These are phyloP conservation scores for Candida vartiovaarae DNA, from an alignment of 805 yeast species.

Conservation along the genomic window DNA sequence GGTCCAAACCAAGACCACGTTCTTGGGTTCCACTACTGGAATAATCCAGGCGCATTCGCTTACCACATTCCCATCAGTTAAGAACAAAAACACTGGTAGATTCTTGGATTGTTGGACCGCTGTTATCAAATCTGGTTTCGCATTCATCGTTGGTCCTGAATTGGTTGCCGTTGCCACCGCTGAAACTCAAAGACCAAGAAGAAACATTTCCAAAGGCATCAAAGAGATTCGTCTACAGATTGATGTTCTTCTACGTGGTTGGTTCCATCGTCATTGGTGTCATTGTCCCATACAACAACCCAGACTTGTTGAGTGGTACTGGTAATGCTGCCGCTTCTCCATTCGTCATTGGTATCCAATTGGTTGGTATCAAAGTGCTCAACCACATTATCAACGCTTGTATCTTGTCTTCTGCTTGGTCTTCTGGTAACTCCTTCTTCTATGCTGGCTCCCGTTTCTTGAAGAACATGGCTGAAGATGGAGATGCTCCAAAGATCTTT, in stretches of 20 bases:
- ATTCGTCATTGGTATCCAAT: slow-evolving; percentile 72
- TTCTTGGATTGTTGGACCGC: slow-evolving; percentile 60
- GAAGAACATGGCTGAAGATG: slow-evolving; percentile 64
- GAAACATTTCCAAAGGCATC: slow-evolving; percentile 59
- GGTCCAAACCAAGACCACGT: slow-evolving; percentile 47
- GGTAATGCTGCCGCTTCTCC: slow-evolving; percentile 70
- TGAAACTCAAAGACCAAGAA: slow-evolving; percentile 54
- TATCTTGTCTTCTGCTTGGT: slow-evolving; percentile 69
- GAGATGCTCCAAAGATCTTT: slow-evolving; percentile 70
- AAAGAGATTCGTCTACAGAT: slow-evolving; percentile 45
- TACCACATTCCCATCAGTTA: slow-evolving; percentile 38
- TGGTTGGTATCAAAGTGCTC: slow-evolving; percentile 56
- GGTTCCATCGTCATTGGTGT: slow-evolving; percentile 67
- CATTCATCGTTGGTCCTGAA: slow-evolving; percentile 60
- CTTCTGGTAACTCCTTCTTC: slow-evolving; percentile 77
- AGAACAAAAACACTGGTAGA: slow-evolving; percentile 38
- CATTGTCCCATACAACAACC: slow-evolving; percentile 55
- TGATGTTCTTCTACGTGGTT: slow-evolving; percentile 50
- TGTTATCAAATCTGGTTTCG: slow-evolving; percentile 57
- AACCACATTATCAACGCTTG: slow-evolving; percentile 76
- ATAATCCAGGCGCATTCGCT: slow-evolving; percentile 51
- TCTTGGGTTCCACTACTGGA: slow-evolving; percentile 65
- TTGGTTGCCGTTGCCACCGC: slow-evolving; percentile 50
- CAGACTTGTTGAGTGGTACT: slow-evolving; percentile 38
- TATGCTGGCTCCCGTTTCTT: slow-evolving; percentile 71